Evolutionary conservation across 2,329 filamentous ascomycete species (phyloP).

Genomic region (Penicillium sumatraense): DNA sequence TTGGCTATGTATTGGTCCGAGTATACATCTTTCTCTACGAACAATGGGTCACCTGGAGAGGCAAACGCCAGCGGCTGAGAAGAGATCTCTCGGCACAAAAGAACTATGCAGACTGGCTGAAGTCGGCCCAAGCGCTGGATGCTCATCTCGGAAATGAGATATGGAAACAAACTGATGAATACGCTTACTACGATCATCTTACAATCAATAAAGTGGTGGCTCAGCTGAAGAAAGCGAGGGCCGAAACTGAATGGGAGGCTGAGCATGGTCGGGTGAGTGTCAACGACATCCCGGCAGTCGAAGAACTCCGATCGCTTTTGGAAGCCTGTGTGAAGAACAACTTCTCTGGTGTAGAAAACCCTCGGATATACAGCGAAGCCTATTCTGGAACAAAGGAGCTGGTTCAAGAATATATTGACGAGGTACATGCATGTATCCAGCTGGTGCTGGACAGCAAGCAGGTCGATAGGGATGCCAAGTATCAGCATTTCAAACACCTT

Average conservation of each 20-base stretch:
- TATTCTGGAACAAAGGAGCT: conserved; percentile 97
- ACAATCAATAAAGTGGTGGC: conserved; percentile 78
- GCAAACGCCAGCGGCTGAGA: conserved; percentile 72
- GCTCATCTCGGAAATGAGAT: conserved; percentile 72
- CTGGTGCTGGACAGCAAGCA: conserved; percentile 71
- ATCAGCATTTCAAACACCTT: conserved; percentile 81
- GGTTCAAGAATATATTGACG: conserved; percentile 87
- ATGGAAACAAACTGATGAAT: conserved; percentile 59
- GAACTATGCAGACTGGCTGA: conserved; percentile 83
- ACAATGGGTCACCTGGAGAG: conserved; percentile 87
- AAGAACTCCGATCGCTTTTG: conserved; percentile 76
- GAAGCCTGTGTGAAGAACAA: conserved; percentile 97
- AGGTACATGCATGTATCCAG: conserved; percentile 62
- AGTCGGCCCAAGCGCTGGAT: conserved; percentile 78
- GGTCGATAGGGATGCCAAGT: conserved; percentile 74
- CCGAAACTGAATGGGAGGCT: conserved; percentile 47
- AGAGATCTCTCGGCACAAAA: conserved; percentile 71
- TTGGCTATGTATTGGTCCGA: conserved; percentile 78
- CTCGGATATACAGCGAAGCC: conserved; percentile 92
- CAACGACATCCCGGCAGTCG: conserved; percentile 59
- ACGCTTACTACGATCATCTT: conserved; percentile 83
- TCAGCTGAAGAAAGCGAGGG: conserved; percentile 63
- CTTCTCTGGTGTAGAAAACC: conserved; percentile 92
- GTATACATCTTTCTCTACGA: conserved; percentile 93
- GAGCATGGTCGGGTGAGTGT: conserved; percentile 24